Conservation (phyloP, 2,329 filamentous ascomycete species). For the Lasiodiplodia citricola region DNA sequence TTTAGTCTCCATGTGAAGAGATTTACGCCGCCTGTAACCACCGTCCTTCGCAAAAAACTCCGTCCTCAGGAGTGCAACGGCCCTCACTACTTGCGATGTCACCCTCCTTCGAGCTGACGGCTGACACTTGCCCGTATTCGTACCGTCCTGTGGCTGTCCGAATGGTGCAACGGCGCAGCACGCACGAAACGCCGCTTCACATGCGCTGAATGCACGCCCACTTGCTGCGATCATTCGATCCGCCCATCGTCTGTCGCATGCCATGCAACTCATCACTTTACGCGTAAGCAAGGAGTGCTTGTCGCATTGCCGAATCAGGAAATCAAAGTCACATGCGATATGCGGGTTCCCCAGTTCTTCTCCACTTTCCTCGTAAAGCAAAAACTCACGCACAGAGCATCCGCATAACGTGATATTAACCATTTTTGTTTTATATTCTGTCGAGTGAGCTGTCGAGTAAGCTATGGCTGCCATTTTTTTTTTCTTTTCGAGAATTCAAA, state of each 20-base stretch:
- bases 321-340: neutral
- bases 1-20: neutral
- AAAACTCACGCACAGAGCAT: neutral
- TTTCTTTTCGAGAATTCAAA: neutral
- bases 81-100: too few relatives aligned
- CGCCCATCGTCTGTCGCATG: neutral
- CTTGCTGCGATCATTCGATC: neutral
- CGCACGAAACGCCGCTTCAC: neutral
- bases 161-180: neutral
- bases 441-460: too few relatives aligned
- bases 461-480: neutral
- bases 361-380: neutral
- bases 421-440: neutral
- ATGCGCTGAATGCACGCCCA: neutral
- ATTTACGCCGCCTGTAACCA: neutral
- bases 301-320: neutral
- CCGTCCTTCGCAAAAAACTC: neutral
- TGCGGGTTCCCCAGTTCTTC: neutral
- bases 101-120: too few relatives aligned
- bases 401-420: neutral
- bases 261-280: neutral
- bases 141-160: neutral
- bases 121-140: neutral
- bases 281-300: neutral
- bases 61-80: neutral